phyloP scores from a whole-genome alignment of 345 rosid species.

The Eucalyptus lansdowneana region DNA sequence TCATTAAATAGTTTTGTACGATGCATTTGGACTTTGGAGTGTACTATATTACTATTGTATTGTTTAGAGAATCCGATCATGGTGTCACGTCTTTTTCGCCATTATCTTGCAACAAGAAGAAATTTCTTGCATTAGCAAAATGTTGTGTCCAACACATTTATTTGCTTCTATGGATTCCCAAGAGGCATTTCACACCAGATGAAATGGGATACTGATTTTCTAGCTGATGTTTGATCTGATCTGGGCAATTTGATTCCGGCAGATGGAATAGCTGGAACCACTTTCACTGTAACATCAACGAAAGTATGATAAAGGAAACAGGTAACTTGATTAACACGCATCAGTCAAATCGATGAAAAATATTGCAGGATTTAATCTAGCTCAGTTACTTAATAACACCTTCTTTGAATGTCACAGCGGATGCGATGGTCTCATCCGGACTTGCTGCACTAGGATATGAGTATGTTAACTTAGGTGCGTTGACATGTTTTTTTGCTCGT shows the following conservation, averaged over 20 bases:
- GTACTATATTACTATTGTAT: neutral
- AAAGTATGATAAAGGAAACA: conserved; percentile 30
- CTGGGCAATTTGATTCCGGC: neutral
- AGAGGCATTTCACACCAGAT: neutral
- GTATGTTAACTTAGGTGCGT: conserved; percentile 25
- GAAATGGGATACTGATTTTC: neutral
- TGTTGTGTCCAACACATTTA: neutral
- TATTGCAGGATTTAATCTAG: neutral
- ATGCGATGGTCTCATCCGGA: conserved; percentile 41
- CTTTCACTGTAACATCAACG: conserved; percentile 28
- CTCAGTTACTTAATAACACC: neutral
- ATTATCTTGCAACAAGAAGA: neutral
- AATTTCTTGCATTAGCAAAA: neutral
- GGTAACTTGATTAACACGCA: conserved; percentile 1
- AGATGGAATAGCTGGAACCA: conserved; percentile 67
- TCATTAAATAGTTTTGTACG: neutral
- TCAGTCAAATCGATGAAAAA: neutral
- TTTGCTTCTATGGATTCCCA: neutral
- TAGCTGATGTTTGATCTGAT: neutral
- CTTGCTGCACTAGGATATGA: conserved; percentile 23
- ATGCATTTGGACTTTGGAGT: neutral
- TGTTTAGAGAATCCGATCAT: neutral
- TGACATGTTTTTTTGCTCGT: neutral
- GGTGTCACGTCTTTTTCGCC: neutral
- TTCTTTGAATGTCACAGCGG: conserved; percentile 6